Percentiles rank a stretch among this genome's conserved stretches.
Evolutionary conservation across 768 basidiomycete genomes (phyloP).

Genomic region (Lentinula edodes): DNA sequence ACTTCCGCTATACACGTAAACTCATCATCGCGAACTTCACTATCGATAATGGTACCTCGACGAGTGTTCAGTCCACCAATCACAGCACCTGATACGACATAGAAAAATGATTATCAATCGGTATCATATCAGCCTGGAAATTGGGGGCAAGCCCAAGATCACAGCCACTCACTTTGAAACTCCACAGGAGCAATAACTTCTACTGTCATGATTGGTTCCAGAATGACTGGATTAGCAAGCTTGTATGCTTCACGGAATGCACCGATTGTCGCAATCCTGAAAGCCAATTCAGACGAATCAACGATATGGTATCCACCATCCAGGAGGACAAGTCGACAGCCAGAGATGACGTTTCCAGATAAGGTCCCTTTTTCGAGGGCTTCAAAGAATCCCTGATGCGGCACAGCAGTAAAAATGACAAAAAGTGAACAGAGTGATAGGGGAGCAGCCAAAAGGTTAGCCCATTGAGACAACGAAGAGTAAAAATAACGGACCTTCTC

Average conservation of each 20-base stretch:
- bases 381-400: constrained; percentile 82
- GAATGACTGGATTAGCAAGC: constrained; percentile 69
- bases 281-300: constrained; percentile 96
- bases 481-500: constrained; percentile 62
- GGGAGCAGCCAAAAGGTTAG: not conserved
- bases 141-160: not conserved
- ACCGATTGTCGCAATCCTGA: constrained; percentile 84
- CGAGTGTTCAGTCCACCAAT: constrained; percentile 92
- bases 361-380: constrained; percentile 88
- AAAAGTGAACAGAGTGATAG: too few species aligned
- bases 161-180: constrained; percentile 69
- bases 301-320: constrained; percentile 92
- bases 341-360: constrained; percentile 82
- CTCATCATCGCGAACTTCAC: constrained; percentile 95
- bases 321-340: constrained; percentile 80
- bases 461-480: not conserved
- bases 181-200: constrained; percentile 95
- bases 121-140: not conserved
- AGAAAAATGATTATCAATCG: constrained; percentile 1
- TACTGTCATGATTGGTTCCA: constrained; percentile 99
- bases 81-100: constrained; percentile 54
- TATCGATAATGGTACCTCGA: constrained; percentile 91
- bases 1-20: constrained; percentile 91
- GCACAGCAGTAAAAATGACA: too few species aligned
- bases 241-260: constrained; percentile 90